phyloP scores from a whole-genome alignment of 2,329 filamentous ascomycete genomes.

The Paradendryphiella salina region DNA sequence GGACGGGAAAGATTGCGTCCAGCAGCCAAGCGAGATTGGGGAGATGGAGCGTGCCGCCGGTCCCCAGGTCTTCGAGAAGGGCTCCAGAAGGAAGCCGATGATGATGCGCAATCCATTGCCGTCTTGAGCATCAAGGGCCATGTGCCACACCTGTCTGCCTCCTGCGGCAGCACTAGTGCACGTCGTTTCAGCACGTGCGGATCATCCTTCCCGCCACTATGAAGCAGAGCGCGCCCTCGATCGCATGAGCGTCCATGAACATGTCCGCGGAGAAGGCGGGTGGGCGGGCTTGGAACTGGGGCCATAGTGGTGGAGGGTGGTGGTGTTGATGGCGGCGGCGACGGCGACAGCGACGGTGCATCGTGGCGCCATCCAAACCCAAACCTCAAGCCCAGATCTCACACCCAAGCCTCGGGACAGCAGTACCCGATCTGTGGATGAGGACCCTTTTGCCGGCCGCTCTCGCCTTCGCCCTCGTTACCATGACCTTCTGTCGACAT shows the following conservation, averaged over 20 bases:
- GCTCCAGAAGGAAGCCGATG: conserved; percentile 14
- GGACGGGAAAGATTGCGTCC: conserved; percentile 27
- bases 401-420: conserved; percentile 10
- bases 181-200: conserved; percentile 21
- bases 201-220: conserved; percentile 25
- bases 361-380: conserved; percentile 8
- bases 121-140: not conserved
- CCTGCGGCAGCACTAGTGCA: conserved; percentile 21
- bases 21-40: conserved; percentile 23
- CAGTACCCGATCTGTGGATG: conserved; percentile 7
- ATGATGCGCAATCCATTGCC: conserved; percentile 3
- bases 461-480: not conserved
- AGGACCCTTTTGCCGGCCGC: not conserved
- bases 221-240: conserved; percentile 5
- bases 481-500: conserved; percentile 21
- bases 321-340: not conserved
- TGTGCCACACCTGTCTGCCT: conserved; percentile 6
- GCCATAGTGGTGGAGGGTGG: not conserved
- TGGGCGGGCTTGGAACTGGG: not conserved
- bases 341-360: not conserved
- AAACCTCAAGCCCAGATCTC: conserved; percentile 5
- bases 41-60: conserved; percentile 12
- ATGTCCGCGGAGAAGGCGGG: not conserved
- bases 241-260: conserved; percentile 3
- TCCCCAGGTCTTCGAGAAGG: conserved; percentile 16